Evolutionary conservation across 352 stramenopile species (phyloP).

Genomic region (Pythium grandisporangium): DNA sequence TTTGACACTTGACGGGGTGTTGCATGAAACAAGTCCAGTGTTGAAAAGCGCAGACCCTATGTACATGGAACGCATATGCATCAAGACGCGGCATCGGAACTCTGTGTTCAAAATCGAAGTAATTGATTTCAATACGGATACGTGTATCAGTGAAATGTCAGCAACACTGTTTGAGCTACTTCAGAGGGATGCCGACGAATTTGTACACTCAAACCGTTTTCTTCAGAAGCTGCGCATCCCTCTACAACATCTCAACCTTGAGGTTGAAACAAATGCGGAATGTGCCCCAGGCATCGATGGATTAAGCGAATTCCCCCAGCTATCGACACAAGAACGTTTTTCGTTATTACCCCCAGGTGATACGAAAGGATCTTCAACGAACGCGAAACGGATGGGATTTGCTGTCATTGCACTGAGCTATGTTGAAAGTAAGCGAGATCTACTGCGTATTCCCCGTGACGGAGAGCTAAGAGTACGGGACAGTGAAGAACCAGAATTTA

Average conservation of each 20-base stretch:
- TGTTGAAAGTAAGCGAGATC: conserved; percentile 58
- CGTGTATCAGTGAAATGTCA: conserved; percentile 51
- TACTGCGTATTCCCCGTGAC: conserved; percentile 46
- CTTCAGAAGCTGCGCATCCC: conserved; percentile 33
- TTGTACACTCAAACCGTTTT: conserved; percentile 39
- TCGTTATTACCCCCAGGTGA: conserved; percentile 25
- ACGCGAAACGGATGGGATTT: conserved; percentile 43
- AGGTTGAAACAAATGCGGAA: conserved; percentile 20
- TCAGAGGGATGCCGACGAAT: conserved; percentile 58
- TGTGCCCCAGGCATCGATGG: conserved; percentile 6
- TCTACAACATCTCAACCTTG: conserved; percentile 35
- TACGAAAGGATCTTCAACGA: conserved; percentile 10
- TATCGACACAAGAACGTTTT: conserved; percentile 37
- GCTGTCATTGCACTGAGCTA: conserved; percentile 55
- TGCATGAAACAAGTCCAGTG: conserved; percentile 77
- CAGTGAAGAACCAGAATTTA: conserved; percentile 64
- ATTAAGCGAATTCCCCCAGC: conserved; percentile 10
- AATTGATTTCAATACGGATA: conserved; percentile 79
- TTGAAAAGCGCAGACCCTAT: conserved; percentile 82
- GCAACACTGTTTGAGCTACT: conserved; percentile 77
- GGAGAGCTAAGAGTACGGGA: conserved; percentile 19
- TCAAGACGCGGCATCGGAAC: conserved; percentile 52
- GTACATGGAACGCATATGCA: conserved; percentile 78
- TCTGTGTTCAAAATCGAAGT: conserved; percentile 57
- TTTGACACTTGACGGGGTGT: conserved; percentile 45